These are phyloP conservation scores for Boletellus deceptivus DNA, from an alignment of 1,284 basidiomycete species.

Conservation along the genomic window DNA sequence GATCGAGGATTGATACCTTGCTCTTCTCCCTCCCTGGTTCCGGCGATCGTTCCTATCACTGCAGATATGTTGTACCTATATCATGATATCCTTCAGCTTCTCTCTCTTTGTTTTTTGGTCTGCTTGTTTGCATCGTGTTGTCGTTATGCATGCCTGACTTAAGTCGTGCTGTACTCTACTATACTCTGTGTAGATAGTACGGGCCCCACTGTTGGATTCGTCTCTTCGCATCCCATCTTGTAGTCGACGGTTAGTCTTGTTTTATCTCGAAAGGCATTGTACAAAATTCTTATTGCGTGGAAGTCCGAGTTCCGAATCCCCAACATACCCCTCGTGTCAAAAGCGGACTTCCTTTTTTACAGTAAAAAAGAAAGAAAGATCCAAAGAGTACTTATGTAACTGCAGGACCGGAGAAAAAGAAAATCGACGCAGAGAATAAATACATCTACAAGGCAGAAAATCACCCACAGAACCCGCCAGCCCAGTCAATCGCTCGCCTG, in stretches of 20 bases:
- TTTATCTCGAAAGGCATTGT: no score
- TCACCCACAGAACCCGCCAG: not conserved
- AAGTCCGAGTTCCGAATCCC: no score
- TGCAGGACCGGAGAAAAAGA: not conserved
- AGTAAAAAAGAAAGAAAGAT: no score
- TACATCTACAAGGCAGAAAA: conserved; percentile 1
- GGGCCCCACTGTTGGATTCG: not conserved
- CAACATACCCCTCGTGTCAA: no score
- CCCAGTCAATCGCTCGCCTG: not conserved
- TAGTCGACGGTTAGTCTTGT: no score
- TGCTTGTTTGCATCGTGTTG: not conserved
- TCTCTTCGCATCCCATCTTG: not conserved
- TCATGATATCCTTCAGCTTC: not conserved
- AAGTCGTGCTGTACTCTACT: conserved; percentile 1
- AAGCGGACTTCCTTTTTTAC: no score
- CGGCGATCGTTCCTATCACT: not conserved
- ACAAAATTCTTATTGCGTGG: no score
- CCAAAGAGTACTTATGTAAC: no score
- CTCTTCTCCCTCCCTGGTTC: not conserved
- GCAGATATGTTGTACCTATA: not conserved
- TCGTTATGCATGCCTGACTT: not conserved
- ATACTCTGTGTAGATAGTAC: conserved; percentile 1
- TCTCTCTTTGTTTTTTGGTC: not conserved
- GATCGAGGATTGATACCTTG: not conserved
- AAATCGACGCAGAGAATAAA: conserved; percentile 1